These are phyloP conservation scores for Claviceps cyperi DNA, from an alignment of 2,329 filamentous ascomycete genomes.

Conservation along the genomic window DNA sequence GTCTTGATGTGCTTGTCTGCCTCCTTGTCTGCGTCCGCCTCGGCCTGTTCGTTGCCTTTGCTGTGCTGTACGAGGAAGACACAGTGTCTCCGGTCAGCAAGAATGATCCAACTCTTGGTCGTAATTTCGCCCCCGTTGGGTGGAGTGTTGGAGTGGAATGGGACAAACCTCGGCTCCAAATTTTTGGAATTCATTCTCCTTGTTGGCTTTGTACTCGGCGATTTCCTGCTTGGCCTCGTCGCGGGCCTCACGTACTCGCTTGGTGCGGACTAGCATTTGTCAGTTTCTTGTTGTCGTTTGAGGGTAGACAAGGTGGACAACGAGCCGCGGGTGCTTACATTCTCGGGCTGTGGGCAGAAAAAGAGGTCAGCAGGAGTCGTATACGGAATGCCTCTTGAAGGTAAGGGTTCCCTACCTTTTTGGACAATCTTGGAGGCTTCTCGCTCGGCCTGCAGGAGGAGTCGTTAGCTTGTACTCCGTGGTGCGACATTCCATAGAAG, in stretches of 20 bases:
- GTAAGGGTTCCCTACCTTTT: constrained; percentile 49
- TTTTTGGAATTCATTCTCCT: constrained; percentile 89
- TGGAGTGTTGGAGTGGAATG: background rate
- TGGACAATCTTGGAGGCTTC: constrained; percentile 99
- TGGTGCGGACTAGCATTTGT: constrained; percentile 53
- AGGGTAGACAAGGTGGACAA: too few species aligned
- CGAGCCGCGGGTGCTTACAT: too few species aligned
- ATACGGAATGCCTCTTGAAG: background rate
- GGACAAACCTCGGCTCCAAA: constrained; percentile 60
- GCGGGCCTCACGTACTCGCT: constrained; percentile 91
- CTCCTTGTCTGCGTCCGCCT: constrained; percentile 64
- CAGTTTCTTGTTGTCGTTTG: too few species aligned
- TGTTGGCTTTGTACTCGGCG: constrained; percentile 74
- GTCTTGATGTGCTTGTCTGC: constrained; percentile 68
- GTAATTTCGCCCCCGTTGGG: background rate
- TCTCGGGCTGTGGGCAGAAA: too few species aligned
- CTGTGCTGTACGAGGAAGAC: constrained; percentile 51
- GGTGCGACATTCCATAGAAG: background rate
- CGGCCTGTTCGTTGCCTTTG: constrained; percentile 70
- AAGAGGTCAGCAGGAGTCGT: background rate
- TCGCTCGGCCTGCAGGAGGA: constrained; percentile 64
- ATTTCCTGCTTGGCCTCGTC: constrained; percentile 97
- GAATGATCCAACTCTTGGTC: too few species aligned
- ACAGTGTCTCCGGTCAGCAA: too few species aligned
- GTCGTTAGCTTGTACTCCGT: constrained; percentile 1